Percentiles rank a stretch among this genome's conserved stretches.
phyloP scores from a whole-genome alignment of 129 eudicot genomes.

The Artemisia argyi region DNA sequence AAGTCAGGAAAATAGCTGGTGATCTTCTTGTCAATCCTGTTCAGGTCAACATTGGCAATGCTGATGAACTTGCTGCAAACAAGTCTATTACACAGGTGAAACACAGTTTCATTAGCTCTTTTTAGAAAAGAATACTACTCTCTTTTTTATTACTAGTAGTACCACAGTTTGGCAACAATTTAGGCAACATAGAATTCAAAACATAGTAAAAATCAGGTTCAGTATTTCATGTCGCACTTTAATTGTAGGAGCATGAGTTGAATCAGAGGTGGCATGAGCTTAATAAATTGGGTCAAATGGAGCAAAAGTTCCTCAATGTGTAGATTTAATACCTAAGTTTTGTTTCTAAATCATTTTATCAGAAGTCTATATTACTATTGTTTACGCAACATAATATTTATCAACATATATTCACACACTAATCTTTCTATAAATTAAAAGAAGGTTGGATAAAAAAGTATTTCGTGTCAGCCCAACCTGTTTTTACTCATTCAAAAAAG shows the following conservation, averaged over 20 bases:
- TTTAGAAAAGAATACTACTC: neutral
- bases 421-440: neutral
- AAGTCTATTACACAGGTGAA: constrained; percentile 93
- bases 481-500: neutral
- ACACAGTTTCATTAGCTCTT: neutral
- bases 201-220: neutral
- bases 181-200: neutral
- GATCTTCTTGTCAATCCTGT: constrained; percentile 86
- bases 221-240: neutral
- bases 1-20: constrained; percentile 84
- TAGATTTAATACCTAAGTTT: too few relatives aligned
- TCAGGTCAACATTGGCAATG: constrained; percentile 93
- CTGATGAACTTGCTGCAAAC: constrained; percentile 95
- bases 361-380: neutral
- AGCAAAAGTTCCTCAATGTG: too few relatives aligned
- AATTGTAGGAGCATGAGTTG: neutral
- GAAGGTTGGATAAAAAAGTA: neutral
- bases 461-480: neutral
- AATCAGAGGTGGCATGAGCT: neutral
- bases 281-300: neutral
- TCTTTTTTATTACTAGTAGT: neutral
- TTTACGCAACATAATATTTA: neutral
- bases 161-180: neutral
- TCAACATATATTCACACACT: neutral
- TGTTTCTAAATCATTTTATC: neutral